Base-by-base conservation (phyloP, 352 stramenopile genomes). In the Globisporangium recalcitrans region DNA sequence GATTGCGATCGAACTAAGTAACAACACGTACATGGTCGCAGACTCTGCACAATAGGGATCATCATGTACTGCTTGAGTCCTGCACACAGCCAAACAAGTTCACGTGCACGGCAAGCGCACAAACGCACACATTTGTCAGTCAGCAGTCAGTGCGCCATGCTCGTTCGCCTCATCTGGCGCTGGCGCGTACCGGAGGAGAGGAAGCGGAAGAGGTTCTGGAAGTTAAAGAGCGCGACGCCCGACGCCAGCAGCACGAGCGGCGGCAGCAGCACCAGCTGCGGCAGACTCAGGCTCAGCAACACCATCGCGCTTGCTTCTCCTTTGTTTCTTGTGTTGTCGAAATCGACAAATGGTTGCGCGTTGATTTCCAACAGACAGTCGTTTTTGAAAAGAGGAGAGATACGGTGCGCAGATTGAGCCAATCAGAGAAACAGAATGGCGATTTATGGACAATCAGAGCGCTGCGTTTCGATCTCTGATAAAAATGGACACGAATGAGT, bases 201-300 rank as follows among this genome's bases (percentile, higher is more conserved):
- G 49, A 86, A 75, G 47, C 73, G 74, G 66, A 85, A 91, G 52
- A 86, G 65, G 47, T 85, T 86, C 72, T 93, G 83, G 72, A 92
- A 93, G 69, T 82, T 85, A 60, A 89, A 88, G 60, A 93, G 80
- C 75, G 82, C 75, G 22, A 92, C 65, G 26, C 72, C 74, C 59
- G 82, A 77, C 14, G 75, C 68, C 31, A 93, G 38, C 56, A 92
- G 72, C 74, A 92, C 63, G 59, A 90, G 54, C 53, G 82, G 77
- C 68, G 85, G 82, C 71, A 92, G 65, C 60, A 93, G 68, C 58
- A 91, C 68, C 47, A 91, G 64, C 58, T 93, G 80, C 51, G 79
- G 68, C 26, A 87, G 52, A 46, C 67, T 77, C 71, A 82, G 22
- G 55, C 72, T 71, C 55, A 84, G 67, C 51, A 83, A 70, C 74